Evolutionary conservation across 192 early-diverging fungal genomes (phyloP), one percentile per base, ranked within the genome.

Genomic region (Backusella tarrabulga): DNA sequence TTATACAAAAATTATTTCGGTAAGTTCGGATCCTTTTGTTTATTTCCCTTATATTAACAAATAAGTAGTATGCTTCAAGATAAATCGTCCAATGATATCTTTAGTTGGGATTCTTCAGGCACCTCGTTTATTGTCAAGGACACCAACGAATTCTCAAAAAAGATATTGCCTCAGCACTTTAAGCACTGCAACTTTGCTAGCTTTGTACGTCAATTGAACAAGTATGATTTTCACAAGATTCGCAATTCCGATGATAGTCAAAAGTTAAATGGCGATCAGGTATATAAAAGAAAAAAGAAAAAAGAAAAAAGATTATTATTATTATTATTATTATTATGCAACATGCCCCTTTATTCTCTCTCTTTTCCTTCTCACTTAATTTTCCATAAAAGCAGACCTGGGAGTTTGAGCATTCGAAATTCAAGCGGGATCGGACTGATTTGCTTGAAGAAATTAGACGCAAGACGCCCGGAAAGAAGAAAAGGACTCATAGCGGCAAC

Each of bases 141-240:
- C 42, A 87, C 91, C 5, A 88, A 87, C 21, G 91, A 91, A 56
- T 94, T 95, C 81, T 84, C 90, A 32, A 87, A 88, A 68, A 77
- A 81, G 19, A 86, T 93, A 35, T 76, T 93, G 3, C 92, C 92
- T 17, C 83, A 87, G 70, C 88, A 89, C 52, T 94, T 92, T 77
- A 93, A 92, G 68, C 93, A 94, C 79, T 88, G 86, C 75, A 92
- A 91, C 72, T 91, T 91, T 80, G 85, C 88, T 7, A 88, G 86
- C 68, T 91, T 91, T 83, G 90, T 91, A 38, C 87, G 92, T 15
- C 92, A 93, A 74, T 87, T 93, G 15, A 93, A 93, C 84, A 93
- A 91, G 78, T 94, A 93, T 70, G 92, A 89, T 71, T 94, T 94
- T 80, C 91, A 92, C 83, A 94, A 93, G 81, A 84, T 92, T 56